Evolutionary conservation across 345 rosid species (phyloP), one percentile per base, ranked within the genome.

Genomic region (Litchi chinensis): DNA sequence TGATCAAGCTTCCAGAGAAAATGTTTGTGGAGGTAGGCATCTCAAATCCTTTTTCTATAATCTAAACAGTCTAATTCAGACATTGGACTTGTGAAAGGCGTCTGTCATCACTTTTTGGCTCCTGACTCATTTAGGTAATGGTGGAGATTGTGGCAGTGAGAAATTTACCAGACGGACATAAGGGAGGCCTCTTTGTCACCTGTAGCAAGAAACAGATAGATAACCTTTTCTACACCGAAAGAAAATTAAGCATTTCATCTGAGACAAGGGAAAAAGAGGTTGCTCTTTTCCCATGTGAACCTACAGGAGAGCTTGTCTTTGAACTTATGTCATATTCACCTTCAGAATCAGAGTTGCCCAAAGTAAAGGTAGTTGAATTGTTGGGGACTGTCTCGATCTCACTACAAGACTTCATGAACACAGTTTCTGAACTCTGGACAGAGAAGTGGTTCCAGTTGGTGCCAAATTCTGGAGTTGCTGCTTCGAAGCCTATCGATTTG

Each of bases 401-500:
- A 65, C 72, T 86, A 46, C 59, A 26, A 12, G 85, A 79, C 64
- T 56, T 79, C 13, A 7, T 77, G 79, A 71, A 66, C 78, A 26
- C 82, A 10, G 74, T 13, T 41, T 77, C 79, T 67, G 71, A 67
- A 73, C 80, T 83, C 64, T 74, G 62, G 21, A 22, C 26, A 22
- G 84, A 83, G 3, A 79, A 86, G 56, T 83, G 89, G 87, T 79
- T 83, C 24, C 65, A 78, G 24, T 59, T 83, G 75, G 21, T n/a
- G 37, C 54, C 77, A 1, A 57, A 73, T 70, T 78, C 59, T 18
- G 77, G 66, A 56, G 70, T 18, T 18, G 64, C 22, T 56, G 60
- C 60, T 39, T 26, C 60, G 19, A 71, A 69, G 5, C 78, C 80
- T 24, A 65, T 79, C 26, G 37, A 73, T 74, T 50, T 86, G 41